Base-by-base conservation (phyloP, 148 eudicot genomes). In the Chenopodium album region DNA sequence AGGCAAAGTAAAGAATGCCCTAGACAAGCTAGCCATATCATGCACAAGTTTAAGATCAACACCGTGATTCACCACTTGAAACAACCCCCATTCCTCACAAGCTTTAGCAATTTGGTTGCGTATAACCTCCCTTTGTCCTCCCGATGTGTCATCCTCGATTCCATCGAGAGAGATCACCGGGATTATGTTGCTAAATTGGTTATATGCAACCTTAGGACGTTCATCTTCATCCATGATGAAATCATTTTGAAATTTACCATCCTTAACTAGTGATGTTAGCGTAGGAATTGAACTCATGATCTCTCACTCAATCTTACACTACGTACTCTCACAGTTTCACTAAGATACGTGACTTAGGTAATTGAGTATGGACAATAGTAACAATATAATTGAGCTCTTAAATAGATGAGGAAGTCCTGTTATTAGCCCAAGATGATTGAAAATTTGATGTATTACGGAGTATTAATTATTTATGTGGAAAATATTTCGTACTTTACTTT, bases 51-150 rank as follows among this genome's bases (percentile, higher is more conserved):
- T 74, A 7, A 66, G 7, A 22, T 91, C 90, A 10, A 92, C 84
- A 22, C 93, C 93, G 65, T 92, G 96, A 79, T 92, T 90, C 14
- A 92, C 87, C 19, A 92, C 92, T 77, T 92, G 96, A 71, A 92
- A 92, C 4, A 92, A 69, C 29, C 96, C 96, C 96, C 96, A 92
- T 4, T 82, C 90, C 28, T 92, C 91, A 26, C 91, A 90, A 1
- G 96, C 96, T 37, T 84, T 85, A 9, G 86, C 90, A 1, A 92
- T 89, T 62, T 88, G 86, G 82, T 82, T 32, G 50, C 92, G 83
- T 2, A 89, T 87, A 68, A 87, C 87, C 20, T 74, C 60, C 79
- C 96, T 56, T 56, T 17, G 62, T 56, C 62, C 62, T 86, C 79
- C 78, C 81, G 7, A 64, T 81, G 0, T 12, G 16, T 62, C 77